Conservation (phyloP, 805 yeast species). For the Cyberlindnera lachancei region DNA sequence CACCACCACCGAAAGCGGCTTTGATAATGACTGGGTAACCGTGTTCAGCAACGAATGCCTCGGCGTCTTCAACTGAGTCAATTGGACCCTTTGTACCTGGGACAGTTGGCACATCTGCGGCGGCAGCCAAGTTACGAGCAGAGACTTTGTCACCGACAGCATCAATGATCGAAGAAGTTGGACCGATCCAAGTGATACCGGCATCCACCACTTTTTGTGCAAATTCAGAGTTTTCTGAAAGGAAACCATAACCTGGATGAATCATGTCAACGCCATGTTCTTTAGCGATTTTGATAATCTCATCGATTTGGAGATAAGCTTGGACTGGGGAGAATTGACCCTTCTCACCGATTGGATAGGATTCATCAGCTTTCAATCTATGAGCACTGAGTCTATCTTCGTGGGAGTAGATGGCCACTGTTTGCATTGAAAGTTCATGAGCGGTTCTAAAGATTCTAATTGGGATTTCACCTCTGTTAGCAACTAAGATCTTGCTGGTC, state of each 20-base stretch:
- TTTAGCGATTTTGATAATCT: conserved; percentile 80
- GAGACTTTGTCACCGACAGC: conserved; percentile 95
- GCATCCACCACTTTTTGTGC: conserved; percentile 85
- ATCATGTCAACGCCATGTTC: conserved; percentile 75
- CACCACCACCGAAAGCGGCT: conserved; percentile 99
- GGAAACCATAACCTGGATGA: conserved; percentile 90
- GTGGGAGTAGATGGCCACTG: conserved; percentile 94
- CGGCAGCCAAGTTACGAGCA: conserved; percentile 81
- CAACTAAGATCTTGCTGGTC: conserved; percentile 59
- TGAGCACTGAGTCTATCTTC: conserved; percentile 95
- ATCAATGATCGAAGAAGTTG: conserved; percentile 80
- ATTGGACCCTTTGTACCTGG: conserved; percentile 99
- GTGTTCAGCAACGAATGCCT: conserved; percentile 67
- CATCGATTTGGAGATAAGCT: conserved; percentile 93
- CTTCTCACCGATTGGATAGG: conserved; percentile 82
- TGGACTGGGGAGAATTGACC: conserved; percentile 93
- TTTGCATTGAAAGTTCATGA: conserved; percentile 93
- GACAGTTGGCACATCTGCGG: conserved; percentile 82
- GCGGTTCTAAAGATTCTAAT: conserved; percentile 92
- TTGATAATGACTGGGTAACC: conserved; percentile 96
- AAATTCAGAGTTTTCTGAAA: conserved; percentile 87
- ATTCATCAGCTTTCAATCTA: conserved; percentile 89
- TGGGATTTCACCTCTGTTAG: conserved; percentile 82
- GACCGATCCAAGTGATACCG: conserved; percentile 96
- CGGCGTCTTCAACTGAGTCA: conserved; percentile 69